Percentiles rank a stretch among this genome's conserved stretches.
phyloP scores from a whole-genome alignment of 257 asterid genomes.

The Hygrophila difformis region DNA sequence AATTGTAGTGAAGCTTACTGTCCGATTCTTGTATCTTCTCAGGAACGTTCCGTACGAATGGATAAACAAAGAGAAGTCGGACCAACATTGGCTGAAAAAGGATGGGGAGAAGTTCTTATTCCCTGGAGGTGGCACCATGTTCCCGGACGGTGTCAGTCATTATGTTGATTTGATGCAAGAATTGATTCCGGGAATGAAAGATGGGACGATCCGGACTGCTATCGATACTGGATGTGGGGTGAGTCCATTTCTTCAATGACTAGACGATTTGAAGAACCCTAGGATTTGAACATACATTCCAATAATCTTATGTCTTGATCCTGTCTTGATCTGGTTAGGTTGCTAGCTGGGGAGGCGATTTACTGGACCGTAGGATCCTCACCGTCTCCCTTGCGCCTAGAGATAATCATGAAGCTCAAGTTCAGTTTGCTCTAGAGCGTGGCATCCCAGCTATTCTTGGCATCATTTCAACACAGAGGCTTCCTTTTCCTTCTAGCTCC shows the following conservation, averaged over 20 bases:
- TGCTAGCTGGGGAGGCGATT: conserved; percentile 99
- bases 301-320: too few relatives aligned
- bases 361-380: conserved; percentile 77
- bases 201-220: conserved; percentile 85
- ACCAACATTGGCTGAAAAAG: conserved; percentile 94
- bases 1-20: too few relatives aligned
- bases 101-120: conserved; percentile 92
- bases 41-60: conserved; percentile 97
- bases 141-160: conserved; percentile 80
- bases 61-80: conserved; percentile 90
- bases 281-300: too few relatives aligned
- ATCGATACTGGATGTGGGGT: conserved; percentile 99
- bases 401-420: conserved; percentile 98
- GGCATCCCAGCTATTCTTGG: conserved; percentile 97
- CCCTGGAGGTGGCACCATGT: conserved; percentile 99
- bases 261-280: too few relatives aligned
- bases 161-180: conserved; percentile 81
- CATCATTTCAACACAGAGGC: conserved; percentile 92
- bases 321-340: conserved; percentile 35
- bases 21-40: conserved; percentile 14
- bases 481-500: conserved; percentile 92
- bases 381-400: conserved; percentile 96
- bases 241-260: conserved; percentile 19
- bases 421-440: conserved; percentile 96
- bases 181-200: conserved; percentile 89